These are phyloP conservation scores for Dovyalis caffra DNA, from an alignment of 345 rosid genomes.

Conservation along the genomic window DNA sequence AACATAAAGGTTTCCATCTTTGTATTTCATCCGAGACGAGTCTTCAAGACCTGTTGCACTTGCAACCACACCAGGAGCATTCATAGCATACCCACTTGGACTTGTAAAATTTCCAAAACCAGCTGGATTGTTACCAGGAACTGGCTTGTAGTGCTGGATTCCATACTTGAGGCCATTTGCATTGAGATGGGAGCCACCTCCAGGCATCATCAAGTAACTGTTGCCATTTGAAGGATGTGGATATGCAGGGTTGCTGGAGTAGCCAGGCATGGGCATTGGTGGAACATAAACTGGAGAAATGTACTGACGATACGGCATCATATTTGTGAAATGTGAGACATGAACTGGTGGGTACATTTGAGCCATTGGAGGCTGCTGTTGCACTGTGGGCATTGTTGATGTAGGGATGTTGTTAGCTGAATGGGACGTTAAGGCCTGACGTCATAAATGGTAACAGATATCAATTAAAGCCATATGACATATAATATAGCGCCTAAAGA, in stretches of 20 bases:
- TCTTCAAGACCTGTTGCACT: slow-evolving; percentile 75
- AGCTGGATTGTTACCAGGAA: slow-evolving; percentile 58
- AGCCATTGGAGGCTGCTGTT: slow-evolving; percentile 66
- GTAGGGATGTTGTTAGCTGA: slow-evolving; percentile 46
- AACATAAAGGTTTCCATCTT: slow-evolving; percentile 72
- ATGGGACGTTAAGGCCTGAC: slow-evolving; percentile 51
- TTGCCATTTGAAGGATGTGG: slow-evolving; percentile 86
- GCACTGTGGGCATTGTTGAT: slow-evolving; percentile 58
- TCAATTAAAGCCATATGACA: neutral
- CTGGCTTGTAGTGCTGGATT: slow-evolving; percentile 78
- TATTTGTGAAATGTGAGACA: slow-evolving; percentile 66
- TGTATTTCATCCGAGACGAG: slow-evolving; percentile 79
- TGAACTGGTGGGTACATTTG: slow-evolving; percentile 95
- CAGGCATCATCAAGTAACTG: slow-evolving; percentile 84
- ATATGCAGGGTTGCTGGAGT: slow-evolving; percentile 72
- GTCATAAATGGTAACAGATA: slow-evolving; percentile 9
- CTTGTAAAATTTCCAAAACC: slow-evolving; percentile 57
- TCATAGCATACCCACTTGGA: slow-evolving; percentile 65
- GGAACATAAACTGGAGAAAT: slow-evolving; percentile 81
- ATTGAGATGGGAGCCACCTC: slow-evolving; percentile 68
- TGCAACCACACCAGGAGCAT: slow-evolving; percentile 75
- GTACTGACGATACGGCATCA: slow-evolving; percentile 88
- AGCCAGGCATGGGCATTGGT: slow-evolving; percentile 87
- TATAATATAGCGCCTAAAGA: neutral
- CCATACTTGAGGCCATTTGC: slow-evolving; percentile 83